phyloP scores from a whole-genome alignment of 176 grass and related monocot species.

The Poa pratensis region DNA sequence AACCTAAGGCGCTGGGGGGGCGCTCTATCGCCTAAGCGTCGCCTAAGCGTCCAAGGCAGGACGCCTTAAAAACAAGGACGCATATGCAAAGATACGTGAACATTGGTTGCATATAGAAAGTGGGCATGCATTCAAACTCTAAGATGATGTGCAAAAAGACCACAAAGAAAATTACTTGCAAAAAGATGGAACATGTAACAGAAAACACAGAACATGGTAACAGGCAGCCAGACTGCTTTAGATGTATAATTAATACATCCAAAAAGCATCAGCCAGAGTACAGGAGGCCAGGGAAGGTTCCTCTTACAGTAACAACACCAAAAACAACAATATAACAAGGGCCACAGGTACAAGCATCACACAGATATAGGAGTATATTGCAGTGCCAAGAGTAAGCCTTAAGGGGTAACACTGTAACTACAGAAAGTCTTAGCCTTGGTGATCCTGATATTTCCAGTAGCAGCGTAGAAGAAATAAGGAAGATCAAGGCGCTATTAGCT shows the following conservation, averaged over 20 bases:
- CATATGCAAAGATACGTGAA: background rate
- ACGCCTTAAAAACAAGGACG: background rate
- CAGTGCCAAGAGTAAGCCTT: background rate
- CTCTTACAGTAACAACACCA: conserved; percentile 25
- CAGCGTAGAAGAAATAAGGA: background rate
- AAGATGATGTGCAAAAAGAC: background rate
- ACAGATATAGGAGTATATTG: background rate
- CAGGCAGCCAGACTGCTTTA: background rate
- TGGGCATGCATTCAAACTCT: background rate
- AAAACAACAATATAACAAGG: background rate
- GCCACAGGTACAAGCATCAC: conserved; percentile 10
- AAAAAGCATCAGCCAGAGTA: conserved; percentile 25
- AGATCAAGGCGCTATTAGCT: background rate
- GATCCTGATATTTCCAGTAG: background rate
- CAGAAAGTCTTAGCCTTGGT: background rate
- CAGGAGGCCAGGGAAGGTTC: conserved; percentile 23
- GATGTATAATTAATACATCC: conserved; percentile 13
- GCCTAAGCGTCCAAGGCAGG: too few relatives aligned
- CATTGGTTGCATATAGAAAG: background rate
- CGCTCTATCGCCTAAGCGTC: too few relatives aligned
- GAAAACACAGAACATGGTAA: conserved; percentile 11
- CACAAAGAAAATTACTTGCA: conserved; percentile 1
- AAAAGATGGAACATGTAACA: conserved; percentile 1
- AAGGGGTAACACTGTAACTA: background rate
- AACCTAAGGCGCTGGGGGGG: too few relatives aligned